phyloP scores from a whole-genome alignment of 2,329 filamentous ascomycete species.

The Cercospora berteroae region DNA sequence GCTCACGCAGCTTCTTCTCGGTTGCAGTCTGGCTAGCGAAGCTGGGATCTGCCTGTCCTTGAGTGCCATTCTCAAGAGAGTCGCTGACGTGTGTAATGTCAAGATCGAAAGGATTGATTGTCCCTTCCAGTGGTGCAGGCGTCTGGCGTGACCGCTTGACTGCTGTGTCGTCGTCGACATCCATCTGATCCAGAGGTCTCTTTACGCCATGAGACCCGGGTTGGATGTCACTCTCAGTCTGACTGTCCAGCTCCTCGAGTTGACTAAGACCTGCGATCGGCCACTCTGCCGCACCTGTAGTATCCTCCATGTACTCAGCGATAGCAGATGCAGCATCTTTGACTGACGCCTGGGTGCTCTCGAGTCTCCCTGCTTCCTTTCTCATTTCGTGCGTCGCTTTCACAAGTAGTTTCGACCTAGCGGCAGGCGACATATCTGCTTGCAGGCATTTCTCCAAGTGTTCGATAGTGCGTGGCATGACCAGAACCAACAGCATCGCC shows the following conservation, averaged over 20 bases:
- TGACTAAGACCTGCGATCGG: constrained; percentile 28
- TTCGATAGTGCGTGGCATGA: constrained; percentile 44
- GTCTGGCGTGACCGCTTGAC: constrained; percentile 32
- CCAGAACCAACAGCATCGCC: constrained; percentile 39
- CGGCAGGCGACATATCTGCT: constrained; percentile 25
- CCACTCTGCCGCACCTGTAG: constrained; percentile 25
- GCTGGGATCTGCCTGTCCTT: constrained; percentile 3
- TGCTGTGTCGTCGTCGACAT: not conserved
- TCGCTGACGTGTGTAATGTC: constrained; percentile 45
- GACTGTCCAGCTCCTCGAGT: constrained; percentile 36
- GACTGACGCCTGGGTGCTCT: constrained; percentile 26
- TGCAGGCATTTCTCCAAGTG: constrained; percentile 46
- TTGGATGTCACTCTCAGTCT: constrained; percentile 35
- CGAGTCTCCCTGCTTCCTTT: constrained; percentile 37
- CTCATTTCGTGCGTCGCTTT: constrained; percentile 39
- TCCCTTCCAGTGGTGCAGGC: constrained; percentile 22
- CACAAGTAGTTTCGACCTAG: constrained; percentile 40
- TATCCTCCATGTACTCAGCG: constrained; percentile 25
- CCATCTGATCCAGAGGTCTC: constrained; percentile 15
- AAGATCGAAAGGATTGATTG: constrained; percentile 37
- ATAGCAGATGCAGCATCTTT: constrained; percentile 28
- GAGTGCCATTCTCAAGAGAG: constrained; percentile 39
- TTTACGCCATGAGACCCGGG: constrained; percentile 23
- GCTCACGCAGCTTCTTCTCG: constrained; percentile 27
- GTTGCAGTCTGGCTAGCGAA: constrained; percentile 6